Evolutionary conservation across 306 rosid species (phyloP).

Genomic region (Geum urbanum): DNA sequence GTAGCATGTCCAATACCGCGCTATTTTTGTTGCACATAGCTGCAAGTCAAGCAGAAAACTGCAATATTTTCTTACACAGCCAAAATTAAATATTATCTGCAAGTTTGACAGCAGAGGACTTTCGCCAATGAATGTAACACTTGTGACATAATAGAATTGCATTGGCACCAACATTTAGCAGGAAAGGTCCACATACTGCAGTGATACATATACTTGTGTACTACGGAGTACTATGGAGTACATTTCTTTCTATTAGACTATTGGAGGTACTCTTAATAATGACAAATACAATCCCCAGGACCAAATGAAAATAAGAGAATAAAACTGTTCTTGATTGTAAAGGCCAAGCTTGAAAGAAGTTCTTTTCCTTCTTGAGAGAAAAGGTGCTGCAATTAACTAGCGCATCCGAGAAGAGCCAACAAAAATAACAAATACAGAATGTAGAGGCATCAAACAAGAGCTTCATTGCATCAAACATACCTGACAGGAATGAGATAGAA

Average conservation of each 20-base stretch:
- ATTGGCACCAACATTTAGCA: not conserved
- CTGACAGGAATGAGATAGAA: constrained; percentile 70
- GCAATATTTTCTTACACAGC: not conserved
- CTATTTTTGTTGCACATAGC: constrained; percentile 91
- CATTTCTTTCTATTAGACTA: not conserved
- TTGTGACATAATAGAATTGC: not conserved
- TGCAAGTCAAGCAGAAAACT: constrained; percentile 45
- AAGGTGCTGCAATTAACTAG: not conserved
- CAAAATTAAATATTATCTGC: not conserved
- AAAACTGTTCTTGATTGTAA: not conserved
- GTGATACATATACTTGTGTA: not conserved
- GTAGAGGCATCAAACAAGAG: constrained; percentile 19
- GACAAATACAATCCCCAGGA: not conserved
- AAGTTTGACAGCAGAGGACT: constrained; percentile 4
- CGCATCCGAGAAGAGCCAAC: not conserved
- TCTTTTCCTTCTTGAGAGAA: not conserved
- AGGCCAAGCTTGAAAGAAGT: not conserved
- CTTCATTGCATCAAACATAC: constrained; percentile 34
- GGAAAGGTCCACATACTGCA: not conserved
- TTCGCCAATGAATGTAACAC: not conserved
- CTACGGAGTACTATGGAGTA: not conserved
- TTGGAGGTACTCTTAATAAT: not conserved
- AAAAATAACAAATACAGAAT: not conserved
- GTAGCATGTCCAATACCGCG: constrained; percentile 66
- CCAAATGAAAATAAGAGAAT: not conserved